Percentiles rank a stretch among this genome's conserved stretches.
Evolutionary conservation across 2,329 filamentous ascomycete genomes (phyloP).

Genomic region (Sordariomycetes sp.): DNA sequence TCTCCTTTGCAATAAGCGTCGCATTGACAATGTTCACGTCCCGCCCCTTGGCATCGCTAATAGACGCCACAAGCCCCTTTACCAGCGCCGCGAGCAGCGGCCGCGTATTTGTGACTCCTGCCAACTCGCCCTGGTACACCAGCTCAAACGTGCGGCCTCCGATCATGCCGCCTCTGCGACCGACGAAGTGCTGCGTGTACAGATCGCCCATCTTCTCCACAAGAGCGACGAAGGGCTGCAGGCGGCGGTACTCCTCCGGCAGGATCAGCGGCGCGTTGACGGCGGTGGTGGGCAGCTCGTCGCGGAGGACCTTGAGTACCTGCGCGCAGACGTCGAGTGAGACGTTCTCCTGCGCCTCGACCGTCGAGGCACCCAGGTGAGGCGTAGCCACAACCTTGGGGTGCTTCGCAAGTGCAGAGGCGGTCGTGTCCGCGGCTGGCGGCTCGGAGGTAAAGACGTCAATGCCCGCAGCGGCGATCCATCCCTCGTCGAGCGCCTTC

Average conservation of each 20-base stretch:
- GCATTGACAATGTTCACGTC: slow-evolving; percentile 79
- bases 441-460: slow-evolving; percentile 74
- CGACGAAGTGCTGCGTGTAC: slow-evolving; percentile 63
- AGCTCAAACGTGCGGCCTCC: slow-evolving; percentile 62
- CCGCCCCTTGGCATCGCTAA: slow-evolving; percentile 36
- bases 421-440: slow-evolving; percentile 37
- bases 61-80: slow-evolving; percentile 59
- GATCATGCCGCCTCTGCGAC: slow-evolving; percentile 25
- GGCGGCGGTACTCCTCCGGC: slow-evolving; percentile 64
- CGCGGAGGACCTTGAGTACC: slow-evolving; percentile 58
- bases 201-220: slow-evolving; percentile 69
- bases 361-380: slow-evolving; percentile 66
- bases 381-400: slow-evolving; percentile 65
- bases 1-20: slow-evolving; percentile 59
- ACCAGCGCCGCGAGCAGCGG: slow-evolving; percentile 68
- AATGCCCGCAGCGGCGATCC: slow-evolving; percentile 63
- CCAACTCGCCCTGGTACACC: slow-evolving; percentile 63
- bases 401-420: slow-evolving; percentile 51
- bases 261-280: slow-evolving; percentile 75
- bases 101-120: slow-evolving; percentile 58
- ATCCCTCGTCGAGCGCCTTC: slow-evolving; percentile 53
- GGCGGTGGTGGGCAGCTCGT: slow-evolving; percentile 60
- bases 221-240: slow-evolving; percentile 64
- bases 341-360: slow-evolving; percentile 76
- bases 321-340: slow-evolving; percentile 74